Base-by-base conservation (phyloP, 768 basidiomycete species). In the Mycena filopes region DNA sequence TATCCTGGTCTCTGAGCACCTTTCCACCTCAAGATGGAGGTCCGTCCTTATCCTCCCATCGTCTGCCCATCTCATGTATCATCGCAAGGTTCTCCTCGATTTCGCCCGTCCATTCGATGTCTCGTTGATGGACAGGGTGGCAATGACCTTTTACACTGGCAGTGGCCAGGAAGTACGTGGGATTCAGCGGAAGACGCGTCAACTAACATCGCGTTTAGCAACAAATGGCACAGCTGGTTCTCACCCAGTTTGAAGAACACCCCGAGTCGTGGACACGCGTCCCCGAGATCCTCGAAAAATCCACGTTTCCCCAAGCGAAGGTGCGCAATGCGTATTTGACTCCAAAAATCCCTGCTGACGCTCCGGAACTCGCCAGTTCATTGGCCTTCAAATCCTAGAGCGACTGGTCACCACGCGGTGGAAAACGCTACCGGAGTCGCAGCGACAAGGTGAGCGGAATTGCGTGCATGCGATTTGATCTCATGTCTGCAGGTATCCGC, bases 221-320 rank as follows among this genome's bases (percentile, higher is more conserved):
- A 93, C 92, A 93, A 88, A 79, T 90, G 77, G 97, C 97, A 11
- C 97, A 99, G 79, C 90, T 92, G 74, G 85, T 94, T 61, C 86
- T 99, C 70, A 98, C 97, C 8, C 96, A 97, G 76, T 91, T 99
- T 74, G 95, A 99, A 78, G 98, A 99, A 66, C 86, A 95, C 76
- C 92, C 94, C n/a, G 97, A 99, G 62, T 90, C 96, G 36, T 99
- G 98, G 98, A 96, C 96, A 70, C 87, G 94, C 77, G 98, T 99
- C 11, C 98, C 98, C 33, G 92, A 93, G 63, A 92, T 99, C 71
- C 83, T 99, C 62, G 95, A 98, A 73, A 84, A 85, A 54, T 92
- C 94, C 1, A 83, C 84, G 11, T 96, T 91, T 75, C 89, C 90
- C 31, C 96, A 99, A 79, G 87, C 89, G 73, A 99, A 94, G 84